Base-by-base conservation (phyloP, 208 protist genomes). In the Balamuthia mandrillaris region DNA sequence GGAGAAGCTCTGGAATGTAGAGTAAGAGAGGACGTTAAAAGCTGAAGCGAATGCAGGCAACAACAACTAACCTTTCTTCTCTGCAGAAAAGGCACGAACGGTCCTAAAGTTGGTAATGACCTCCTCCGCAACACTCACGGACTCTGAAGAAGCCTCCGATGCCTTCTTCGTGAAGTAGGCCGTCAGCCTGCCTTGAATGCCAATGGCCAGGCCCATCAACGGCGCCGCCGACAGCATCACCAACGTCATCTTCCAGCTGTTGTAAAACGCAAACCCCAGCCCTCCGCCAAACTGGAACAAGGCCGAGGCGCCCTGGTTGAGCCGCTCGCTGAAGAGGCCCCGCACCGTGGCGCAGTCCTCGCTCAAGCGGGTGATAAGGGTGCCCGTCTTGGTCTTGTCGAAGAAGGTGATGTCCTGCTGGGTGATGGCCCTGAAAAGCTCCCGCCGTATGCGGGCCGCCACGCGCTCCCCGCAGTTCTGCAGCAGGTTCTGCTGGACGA, bases 361-460 rank as follows among this genome's bases (percentile, higher is more conserved):
- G 29, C 24, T 44, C 29, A 78, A 27, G 27, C 68, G 68, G 24
- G 68, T 58, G 68, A 78, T 78, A 31, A 78, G 45, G 5, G 68
- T 78, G 9, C 68, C 91, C 3, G 88, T 92, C 33, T 85, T 87
- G 29, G 24, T 88, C 14, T 86, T 27, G 66, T 95, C 93, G 63
- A 94, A 95, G 31, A 91, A 95, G 7, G 66, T 58, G n/a, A 93
- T 81, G 6, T 95, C 91, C 60, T 95, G 91, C 0, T 33, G 14
- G n/a, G 93, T 41, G 16, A 94, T 91, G 14, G 85, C 45, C 0
- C 35, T 29, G 81, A 92, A 94, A 1, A 88, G 42, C 7, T 85
- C 58, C 6, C 51, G 65, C 29, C 90, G 63, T 7, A 92, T 70
- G 27, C 87, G 44, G 10, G 81, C 72, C 10, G 82, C 79, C 24